Evolutionary conservation across 768 basidiomycete species (phyloP).

Genomic region (Pulveroboletus frians): DNA sequence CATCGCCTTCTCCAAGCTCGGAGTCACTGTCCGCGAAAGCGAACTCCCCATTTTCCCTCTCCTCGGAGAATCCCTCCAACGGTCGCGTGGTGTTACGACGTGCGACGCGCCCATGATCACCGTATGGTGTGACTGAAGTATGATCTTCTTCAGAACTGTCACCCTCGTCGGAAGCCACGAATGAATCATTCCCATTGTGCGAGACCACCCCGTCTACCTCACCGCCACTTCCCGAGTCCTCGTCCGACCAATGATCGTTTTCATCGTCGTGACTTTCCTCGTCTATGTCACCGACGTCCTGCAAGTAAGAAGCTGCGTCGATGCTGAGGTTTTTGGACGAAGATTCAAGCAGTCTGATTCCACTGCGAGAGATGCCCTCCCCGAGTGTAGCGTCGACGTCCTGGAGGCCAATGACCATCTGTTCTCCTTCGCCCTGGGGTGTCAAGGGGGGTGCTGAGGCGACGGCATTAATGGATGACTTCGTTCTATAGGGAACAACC

Average conservation of each 20-base stretch:
- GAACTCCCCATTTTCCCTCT: slow-evolving; percentile 39
- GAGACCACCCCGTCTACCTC: slow-evolving; percentile 3
- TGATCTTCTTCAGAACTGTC: slow-evolving; percentile 6
- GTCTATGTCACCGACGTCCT: slow-evolving; percentile 35
- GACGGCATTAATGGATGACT: background rate
- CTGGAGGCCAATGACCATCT: slow-evolving; percentile 97
- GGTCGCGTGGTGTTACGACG: slow-evolving; percentile 39
- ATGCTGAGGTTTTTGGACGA: slow-evolving; percentile 68
- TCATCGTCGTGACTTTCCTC: slow-evolving; percentile 26
- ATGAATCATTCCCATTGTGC: background rate
- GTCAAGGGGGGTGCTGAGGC: slow-evolving; percentile 58
- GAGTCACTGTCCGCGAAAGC: slow-evolving; percentile 80
- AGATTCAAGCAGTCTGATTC: slow-evolving; percentile 78
- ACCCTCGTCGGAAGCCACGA: background rate
- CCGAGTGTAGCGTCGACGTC: slow-evolving; percentile 79
- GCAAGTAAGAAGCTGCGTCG: slow-evolving; percentile 24
- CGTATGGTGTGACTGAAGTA: background rate
- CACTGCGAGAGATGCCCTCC: slow-evolving; percentile 72
- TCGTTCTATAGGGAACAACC: slow-evolving; percentile 12
- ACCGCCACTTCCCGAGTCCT: slow-evolving; percentile 5
- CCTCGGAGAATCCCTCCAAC: slow-evolving; percentile 33
- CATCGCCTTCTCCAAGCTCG: slow-evolving; percentile 55
- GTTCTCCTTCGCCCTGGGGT: slow-evolving; percentile 87
- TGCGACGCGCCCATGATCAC: slow-evolving; percentile 47
- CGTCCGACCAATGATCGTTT: slow-evolving; percentile 12